Conservation (phyloP, 148 eudicot species). For the Arctostaphylos glauca region DNA sequence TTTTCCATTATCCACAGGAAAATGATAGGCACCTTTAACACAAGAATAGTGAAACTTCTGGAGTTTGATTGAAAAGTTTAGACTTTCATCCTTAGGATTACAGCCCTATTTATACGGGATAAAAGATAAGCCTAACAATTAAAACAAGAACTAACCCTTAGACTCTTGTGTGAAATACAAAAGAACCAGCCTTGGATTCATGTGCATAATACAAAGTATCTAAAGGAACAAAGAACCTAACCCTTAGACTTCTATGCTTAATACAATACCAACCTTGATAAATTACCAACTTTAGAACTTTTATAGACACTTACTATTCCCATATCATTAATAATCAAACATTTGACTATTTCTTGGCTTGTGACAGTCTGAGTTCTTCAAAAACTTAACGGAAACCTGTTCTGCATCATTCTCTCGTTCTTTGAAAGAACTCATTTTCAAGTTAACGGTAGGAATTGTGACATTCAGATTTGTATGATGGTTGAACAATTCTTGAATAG, state of each 20-base stretch:
- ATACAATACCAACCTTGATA: not conserved
- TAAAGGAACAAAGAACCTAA: not conserved
- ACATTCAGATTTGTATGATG: not conserved
- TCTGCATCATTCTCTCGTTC: not conserved
- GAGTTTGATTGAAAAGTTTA: not conserved
- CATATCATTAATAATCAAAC: not conserved
- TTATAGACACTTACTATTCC: not conserved
- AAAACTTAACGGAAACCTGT: not conserved
- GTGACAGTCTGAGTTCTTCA: not conserved
- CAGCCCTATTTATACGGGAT: not conserved
- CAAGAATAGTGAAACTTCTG: not conserved
- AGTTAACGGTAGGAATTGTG: not conserved
- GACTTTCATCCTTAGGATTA: not conserved
- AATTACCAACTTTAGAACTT: not conserved
- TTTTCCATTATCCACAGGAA: not conserved
- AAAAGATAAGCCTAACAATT: not conserved
- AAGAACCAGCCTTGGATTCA: not conserved
- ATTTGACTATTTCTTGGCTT: not conserved
- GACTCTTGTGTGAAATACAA: not conserved
- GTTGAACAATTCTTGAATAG: not conserved
- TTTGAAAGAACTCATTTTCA: not conserved
- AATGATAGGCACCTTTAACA: not conserved
- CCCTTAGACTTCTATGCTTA: not conserved
- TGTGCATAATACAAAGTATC: not conserved
- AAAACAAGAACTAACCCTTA: not conserved